phyloP scores from a whole-genome alignment of 1,284 basidiomycete genomes.

The Anthracocystis panici-leucophaei region DNA sequence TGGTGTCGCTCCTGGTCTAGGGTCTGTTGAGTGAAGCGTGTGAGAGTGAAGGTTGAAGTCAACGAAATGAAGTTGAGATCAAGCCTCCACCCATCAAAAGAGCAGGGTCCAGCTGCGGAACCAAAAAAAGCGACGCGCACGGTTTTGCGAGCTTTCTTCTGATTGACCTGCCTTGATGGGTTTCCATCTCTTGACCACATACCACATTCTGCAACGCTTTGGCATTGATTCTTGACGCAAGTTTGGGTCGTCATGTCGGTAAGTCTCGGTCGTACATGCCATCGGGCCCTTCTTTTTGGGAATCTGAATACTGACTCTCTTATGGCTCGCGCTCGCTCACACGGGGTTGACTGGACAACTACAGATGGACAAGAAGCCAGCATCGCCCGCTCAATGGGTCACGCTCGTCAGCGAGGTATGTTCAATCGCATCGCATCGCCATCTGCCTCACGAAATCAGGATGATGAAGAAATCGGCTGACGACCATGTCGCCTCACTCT shows the following conservation, averaged over 20 bases:
- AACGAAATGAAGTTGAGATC: too few relatives aligned
- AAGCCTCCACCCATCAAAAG: too few relatives aligned
- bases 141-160: too few relatives aligned
- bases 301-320: background rate
- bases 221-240: background rate
- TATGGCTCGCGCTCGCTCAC: too few relatives aligned
- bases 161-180: too few relatives aligned
- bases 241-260: constrained; percentile 7
- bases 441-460: too few relatives aligned
- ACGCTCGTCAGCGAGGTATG: constrained; percentile 64
- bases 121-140: too few relatives aligned
- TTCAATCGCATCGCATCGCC: background rate
- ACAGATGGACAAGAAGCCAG: constrained; percentile 9
- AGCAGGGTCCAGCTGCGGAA: too few relatives aligned
- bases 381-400: constrained; percentile 47
- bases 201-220: background rate
- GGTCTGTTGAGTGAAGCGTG: too few relatives aligned
- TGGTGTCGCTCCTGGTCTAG: background rate
- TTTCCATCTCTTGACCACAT: too few relatives aligned
- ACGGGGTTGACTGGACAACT: background rate
- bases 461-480: background rate
- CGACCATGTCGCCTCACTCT: background rate
- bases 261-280: background rate
- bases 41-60: too few relatives aligned
- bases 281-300: background rate